Evolutionary conservation across 768 basidiomycete genomes (phyloP).

Genomic region (Obba rivulosa): DNA sequence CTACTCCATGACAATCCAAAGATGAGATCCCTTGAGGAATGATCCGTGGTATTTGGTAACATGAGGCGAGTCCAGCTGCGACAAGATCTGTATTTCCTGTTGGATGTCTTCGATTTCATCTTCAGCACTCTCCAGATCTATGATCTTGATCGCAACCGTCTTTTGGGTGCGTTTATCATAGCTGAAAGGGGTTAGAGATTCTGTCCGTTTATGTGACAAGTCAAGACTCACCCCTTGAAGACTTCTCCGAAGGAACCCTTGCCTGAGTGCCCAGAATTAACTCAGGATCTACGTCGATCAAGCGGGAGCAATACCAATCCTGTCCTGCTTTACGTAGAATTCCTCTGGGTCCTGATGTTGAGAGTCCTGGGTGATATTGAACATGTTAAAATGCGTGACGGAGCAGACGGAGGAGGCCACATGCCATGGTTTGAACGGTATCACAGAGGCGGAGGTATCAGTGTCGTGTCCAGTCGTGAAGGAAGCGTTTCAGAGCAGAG

Average conservation of each 20-base stretch:
- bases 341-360: constrained; percentile 89
- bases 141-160: constrained; percentile 99
- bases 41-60: constrained; percentile 99
- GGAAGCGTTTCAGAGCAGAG: neutral
- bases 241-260: constrained; percentile 99
- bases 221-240: constrained; percentile 80
- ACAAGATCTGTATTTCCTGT: constrained; percentile 97
- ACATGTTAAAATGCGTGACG: constrained; percentile 1
- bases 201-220: neutral
- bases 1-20: constrained; percentile 99
- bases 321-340: constrained; percentile 94
- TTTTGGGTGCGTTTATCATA: constrained; percentile 94
- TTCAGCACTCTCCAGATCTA: constrained; percentile 97
- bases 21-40: constrained; percentile 88
- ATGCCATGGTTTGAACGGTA: neutral
- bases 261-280: constrained; percentile 42
- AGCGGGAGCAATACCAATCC: constrained; percentile 62
- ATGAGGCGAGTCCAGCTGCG: constrained; percentile 91
- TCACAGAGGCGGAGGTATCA: neutral
- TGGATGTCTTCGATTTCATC: constrained; percentile 99
- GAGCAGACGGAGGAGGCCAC: neutral
- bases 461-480: neutral
- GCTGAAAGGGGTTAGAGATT: constrained; percentile 34
- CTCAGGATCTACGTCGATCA: constrained; percentile 15
- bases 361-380: constrained; percentile 42